These are phyloP conservation scores for Endothia cerciana DNA, from an alignment of 2,329 filamentous ascomycete genomes.

Conservation along the genomic window DNA sequence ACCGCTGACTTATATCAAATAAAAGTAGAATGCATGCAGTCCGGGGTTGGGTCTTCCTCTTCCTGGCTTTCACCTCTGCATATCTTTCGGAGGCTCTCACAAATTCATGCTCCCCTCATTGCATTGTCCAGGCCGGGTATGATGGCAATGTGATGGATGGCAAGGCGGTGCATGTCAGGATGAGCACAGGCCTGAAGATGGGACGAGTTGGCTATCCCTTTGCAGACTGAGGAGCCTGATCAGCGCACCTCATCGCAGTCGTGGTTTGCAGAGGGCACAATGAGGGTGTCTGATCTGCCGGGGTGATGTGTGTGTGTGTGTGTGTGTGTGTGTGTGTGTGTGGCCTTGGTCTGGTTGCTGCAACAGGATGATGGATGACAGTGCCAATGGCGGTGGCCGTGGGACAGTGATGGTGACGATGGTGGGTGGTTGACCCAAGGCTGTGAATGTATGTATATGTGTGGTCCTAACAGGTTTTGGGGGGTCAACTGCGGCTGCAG, in stretches of 20 bases:
- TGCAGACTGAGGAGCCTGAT: not conserved
- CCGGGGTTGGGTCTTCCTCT: not conserved
- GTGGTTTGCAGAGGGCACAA: not conserved
- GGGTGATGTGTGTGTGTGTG: not conserved
- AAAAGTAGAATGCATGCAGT: not conserved
- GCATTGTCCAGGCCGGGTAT: not conserved
- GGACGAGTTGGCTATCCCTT: not conserved
- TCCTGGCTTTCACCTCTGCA: not conserved
- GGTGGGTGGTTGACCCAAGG: no score
- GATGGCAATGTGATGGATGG: no score
- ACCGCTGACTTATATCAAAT: not conserved
- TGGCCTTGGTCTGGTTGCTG: not conserved
- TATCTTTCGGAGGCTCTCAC: not conserved
- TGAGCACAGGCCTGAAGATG: not conserved
- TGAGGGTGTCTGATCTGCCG: not conserved
- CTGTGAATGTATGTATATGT: no score
- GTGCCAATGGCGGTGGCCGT: no score
- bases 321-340: not conserved
- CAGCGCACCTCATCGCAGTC: not conserved
- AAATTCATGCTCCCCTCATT: not conserved
- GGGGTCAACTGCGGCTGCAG: no score
- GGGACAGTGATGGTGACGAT: no score
- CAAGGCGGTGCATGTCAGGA: not conserved
- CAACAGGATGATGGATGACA: not conserved
- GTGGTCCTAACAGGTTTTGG: no score